phyloP scores from a whole-genome alignment of 169 alveolate genomes.

The Plasmodium cynomolgi region DNA sequence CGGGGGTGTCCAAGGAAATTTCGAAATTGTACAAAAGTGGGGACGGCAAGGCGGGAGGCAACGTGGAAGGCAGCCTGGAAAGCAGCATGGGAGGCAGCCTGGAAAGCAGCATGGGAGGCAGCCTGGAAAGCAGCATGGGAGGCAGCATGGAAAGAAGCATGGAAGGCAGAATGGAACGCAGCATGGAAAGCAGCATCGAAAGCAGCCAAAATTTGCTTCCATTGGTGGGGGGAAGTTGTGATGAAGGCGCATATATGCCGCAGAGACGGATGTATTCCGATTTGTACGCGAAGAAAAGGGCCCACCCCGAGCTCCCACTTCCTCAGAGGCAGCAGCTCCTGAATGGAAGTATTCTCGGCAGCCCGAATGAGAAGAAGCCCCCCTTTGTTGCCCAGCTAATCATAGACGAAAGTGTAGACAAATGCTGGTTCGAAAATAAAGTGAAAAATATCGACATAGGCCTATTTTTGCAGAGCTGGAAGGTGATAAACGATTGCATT shows the following conservation, averaged over 20 bases:
- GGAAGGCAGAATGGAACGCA: background rate
- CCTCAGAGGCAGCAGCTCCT: background rate
- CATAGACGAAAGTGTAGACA: conserved; percentile 70
- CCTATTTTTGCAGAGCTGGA: conserved; percentile 70
- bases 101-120: background rate
- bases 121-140: no score
- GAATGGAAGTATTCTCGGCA: background rate
- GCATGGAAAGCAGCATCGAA: background rate
- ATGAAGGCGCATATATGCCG: background rate
- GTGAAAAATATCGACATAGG: conserved; percentile 37
- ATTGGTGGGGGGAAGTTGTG: background rate
- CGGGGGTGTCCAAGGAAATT: conserved; percentile 67
- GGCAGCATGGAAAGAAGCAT: no score
- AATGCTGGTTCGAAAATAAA: conserved; percentile 52
- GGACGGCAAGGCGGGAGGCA: background rate
- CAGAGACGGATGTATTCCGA: background rate
- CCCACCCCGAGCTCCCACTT: background rate
- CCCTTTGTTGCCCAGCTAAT: conserved; percentile 13
- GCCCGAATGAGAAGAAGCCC: background rate
- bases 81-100: no score
- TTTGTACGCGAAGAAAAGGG: background rate
- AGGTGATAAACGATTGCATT: conserved; percentile 52
- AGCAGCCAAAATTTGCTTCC: background rate
- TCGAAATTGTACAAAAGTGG: conserved; percentile 54
- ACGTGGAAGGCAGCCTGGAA: background rate